Base-by-base conservation (phyloP, 1,284 basidiomycete genomes). In the Tilletia setariae region DNA sequence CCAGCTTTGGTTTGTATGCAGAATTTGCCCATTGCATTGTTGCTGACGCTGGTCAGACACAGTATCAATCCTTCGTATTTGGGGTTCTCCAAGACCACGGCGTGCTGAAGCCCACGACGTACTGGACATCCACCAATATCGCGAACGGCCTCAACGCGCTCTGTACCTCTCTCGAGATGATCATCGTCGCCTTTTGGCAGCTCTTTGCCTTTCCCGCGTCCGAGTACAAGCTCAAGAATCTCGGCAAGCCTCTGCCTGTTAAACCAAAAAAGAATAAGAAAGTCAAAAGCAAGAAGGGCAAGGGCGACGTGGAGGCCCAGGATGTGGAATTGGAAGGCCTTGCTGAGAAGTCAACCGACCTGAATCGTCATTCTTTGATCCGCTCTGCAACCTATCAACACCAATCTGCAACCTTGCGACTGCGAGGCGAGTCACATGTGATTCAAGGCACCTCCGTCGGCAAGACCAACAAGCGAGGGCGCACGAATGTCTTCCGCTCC, bases 121-220 rank as follows among this genome's bases (percentile, higher is more conserved):
- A 89, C 78, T 94, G 92, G 93, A 90, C 76, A 2, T 21, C 81
- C 13, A 76, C 77, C 2, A 84, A 84, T 70, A 80, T 94, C 67
- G 86, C 91, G 1, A 87, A 94, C 72, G 93, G 93, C 0, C 82
- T 94, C 43, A 90, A 89, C 70, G 91, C 93, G 0, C 85, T 95
- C 16, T 85, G 90, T 15, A 92, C 88, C 16, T 91, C 90, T 72
- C 87, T 93, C 59, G 93, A 94, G 86, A 90, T 90, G 91, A 89
- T 93, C 44, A 85, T 92, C 79, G 92, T 93, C 80, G 86, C 91
- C 8, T 70, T 83, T 0, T 84, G 90, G 66, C 92, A 93, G 89
- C 86, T 87, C 83, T 93, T 90, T 90, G 90, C 92, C 0, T 94
- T 92, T 78, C 86, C 86, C 7, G 86, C 86, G 76, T 86, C 84